Evolutionary conservation across 768 basidiomycete species (phyloP), one percentile per base, ranked within the genome.

Genomic region (Tulasnella sp.): DNA sequence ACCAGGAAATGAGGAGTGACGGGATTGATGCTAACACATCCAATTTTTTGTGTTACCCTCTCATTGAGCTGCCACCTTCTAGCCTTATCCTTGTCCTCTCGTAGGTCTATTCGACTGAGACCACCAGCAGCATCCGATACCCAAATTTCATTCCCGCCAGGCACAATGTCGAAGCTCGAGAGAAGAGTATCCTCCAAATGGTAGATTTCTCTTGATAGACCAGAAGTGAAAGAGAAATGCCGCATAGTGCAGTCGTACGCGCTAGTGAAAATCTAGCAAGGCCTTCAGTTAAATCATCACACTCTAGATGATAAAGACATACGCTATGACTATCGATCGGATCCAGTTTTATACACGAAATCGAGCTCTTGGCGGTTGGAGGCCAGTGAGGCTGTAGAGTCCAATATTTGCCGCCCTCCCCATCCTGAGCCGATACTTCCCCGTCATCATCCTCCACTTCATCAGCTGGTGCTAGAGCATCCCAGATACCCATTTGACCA

Each of bases 321-420:
- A 86, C 87, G 53, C 72, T 83, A 56, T 87, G 81, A 0, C 81
- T 69, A 61, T 89, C 73, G 31, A 76, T 68, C 7, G 87, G 84
- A 60, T 87, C 81, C 44, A 90, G 69, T 62, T 81, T 86, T 52
- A 89, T 72, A 53, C 71, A 75, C 4, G 84, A 86, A 45, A 90
- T 78, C 1, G 85, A 86, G 1, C 85, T 88, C 57, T 79, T 78
- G 13, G 83, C 69, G 0, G 78, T 80, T 3, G 81, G 79, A 0
- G 87, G 87, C 87, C 87, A 89, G 57, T 90, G 87, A 19, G 72
- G 67, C 60, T 90, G 87, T 44, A 90, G 64, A 8, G 78, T 74
- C 81, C 82, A 89, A 59, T 80, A 80, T 63, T 75, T 80, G 3
- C 87, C 87, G n/a, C 74, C 72, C 62, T 81, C 79, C 28, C 34